Percentiles rank a stretch among this genome's conserved stretches.
Conservation (phyloP, 2,329 filamentous ascomycete species). For the Aspergillus sp. region DNA sequence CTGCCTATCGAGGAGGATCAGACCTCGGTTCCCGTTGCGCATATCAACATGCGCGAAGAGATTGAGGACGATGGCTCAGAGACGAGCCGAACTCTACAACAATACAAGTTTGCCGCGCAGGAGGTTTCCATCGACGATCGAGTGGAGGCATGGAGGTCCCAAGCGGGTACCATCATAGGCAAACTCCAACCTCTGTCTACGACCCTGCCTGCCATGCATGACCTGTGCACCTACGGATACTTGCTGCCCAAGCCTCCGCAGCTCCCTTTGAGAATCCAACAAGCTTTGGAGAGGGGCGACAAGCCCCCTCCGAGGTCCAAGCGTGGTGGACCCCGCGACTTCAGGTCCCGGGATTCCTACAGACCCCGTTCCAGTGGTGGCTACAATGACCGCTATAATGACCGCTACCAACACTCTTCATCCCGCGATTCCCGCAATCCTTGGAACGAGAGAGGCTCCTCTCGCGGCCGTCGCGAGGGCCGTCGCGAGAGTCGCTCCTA, state of each 20-base stretch:
- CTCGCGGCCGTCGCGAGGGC: too few species aligned
- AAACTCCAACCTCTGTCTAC: constrained; percentile 37
- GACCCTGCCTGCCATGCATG: constrained; percentile 45
- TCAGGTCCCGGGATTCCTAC: background rate
- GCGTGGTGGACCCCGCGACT: background rate
- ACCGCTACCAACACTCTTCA: too few species aligned
- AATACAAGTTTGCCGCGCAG: constrained; percentile 47
- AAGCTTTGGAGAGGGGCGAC: background rate
- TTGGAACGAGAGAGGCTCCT: too few species aligned
- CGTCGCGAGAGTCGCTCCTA: too few species aligned
- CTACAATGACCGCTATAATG: too few species aligned
- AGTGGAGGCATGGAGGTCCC: constrained; percentile 32
- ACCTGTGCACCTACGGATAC: background rate
- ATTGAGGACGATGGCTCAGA: constrained; percentile 9
- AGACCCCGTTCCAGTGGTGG: too few species aligned
- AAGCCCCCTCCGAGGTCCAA: background rate
- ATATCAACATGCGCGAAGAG: constrained; percentile 13
- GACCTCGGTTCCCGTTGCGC: constrained; percentile 20
- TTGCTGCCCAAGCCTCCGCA: background rate
- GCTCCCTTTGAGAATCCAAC: background rate
- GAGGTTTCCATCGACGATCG: constrained; percentile 29
- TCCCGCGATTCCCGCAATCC: too few species aligned
- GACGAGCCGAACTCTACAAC: constrained; percentile 27
- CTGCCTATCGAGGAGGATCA: constrained; percentile 18
- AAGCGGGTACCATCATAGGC: constrained; percentile 23